A percentile compares a stretch with the other conserved stretches of the same genome.
Evolutionary conservation across 257 asterid genomes (phyloP).

Genomic region (Paulownia fortunei): DNA sequence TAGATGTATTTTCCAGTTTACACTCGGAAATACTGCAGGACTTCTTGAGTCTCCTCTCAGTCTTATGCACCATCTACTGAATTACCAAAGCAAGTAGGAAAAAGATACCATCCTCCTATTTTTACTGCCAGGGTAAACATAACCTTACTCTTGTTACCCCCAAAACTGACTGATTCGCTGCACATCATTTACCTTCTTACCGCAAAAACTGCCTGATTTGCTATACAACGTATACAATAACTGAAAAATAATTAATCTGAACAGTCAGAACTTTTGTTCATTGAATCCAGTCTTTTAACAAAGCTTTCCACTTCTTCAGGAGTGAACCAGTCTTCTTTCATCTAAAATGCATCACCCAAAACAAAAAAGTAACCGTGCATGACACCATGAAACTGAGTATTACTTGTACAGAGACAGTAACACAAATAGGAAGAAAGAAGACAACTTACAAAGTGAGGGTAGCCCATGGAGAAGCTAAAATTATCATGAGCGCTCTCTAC

Average conservation of each 20-base stretch:
- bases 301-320: conserved; percentile 41
- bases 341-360: conserved; percentile 30
- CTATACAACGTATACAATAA: background rate
- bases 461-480: conserved; percentile 53
- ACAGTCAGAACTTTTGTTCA: conserved; percentile 9
- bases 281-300: conserved; percentile 28
- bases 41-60: background rate
- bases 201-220: conserved; percentile 9
- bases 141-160: background rate
- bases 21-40: background rate
- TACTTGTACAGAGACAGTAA: background rate
- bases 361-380: conserved; percentile 1
- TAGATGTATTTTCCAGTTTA: background rate
- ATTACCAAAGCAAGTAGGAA: conserved; percentile 5
- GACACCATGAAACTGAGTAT: conserved; percentile 18
- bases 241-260: background rate
- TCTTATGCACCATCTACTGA: background rate
- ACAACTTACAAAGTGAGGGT: conserved; percentile 73
- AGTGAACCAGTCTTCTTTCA: conserved; percentile 46
- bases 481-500: conserved; percentile 56
- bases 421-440: conserved; percentile 14
- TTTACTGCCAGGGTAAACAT: background rate
- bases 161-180: background rate
- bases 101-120: background rate
- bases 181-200: too few relatives aligned